phyloP scores from a whole-genome alignment of 495 filamentous ascomycete species.

The Gamarada debralockiae region DNA sequence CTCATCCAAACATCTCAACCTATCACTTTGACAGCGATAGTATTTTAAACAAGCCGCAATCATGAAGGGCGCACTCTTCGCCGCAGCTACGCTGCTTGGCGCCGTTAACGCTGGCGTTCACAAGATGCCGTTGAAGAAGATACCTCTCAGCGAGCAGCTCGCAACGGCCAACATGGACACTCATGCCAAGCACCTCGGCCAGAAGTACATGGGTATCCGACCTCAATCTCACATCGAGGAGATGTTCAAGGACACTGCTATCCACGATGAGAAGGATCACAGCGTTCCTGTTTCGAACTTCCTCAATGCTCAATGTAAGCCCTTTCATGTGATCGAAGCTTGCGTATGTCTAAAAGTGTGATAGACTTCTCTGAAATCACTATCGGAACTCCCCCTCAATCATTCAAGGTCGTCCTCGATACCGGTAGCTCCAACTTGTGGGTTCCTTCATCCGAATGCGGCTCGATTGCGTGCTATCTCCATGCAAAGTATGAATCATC shows the following conservation, averaged over 20 bases:
- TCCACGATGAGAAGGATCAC: conserved; percentile 63
- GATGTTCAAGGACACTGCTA: conserved; percentile 71
- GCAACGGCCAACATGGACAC: conserved; percentile 80
- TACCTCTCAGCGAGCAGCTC: conserved; percentile 87
- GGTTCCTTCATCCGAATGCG: conserved; percentile 89
- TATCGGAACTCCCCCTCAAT: conserved; percentile 87
- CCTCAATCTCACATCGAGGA: conserved; percentile 64
- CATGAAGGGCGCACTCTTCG: conserved; percentile 79
- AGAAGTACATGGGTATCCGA: conserved; percentile 90
- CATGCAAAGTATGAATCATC: conserved; percentile 95
- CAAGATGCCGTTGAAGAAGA: conserved; percentile 96
- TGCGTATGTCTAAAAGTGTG: conserved; percentile 16
- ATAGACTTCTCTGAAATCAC: conserved; percentile 95
- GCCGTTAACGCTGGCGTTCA: conserved; percentile 79
- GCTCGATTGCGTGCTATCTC: conserved; percentile 96
- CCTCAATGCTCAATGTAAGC: conserved; percentile 96
- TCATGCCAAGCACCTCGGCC: conserved; percentile 76
- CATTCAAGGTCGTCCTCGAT: conserved; percentile 97
- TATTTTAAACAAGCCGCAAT: conserved; percentile 22
- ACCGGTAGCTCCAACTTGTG: conserved; percentile 99
- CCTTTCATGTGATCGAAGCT: conserved; percentile 1
- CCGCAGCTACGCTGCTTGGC: conserved; percentile 77
- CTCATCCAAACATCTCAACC: background rate
- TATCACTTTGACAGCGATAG: conserved; percentile 15
- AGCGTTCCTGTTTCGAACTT: conserved; percentile 93